A percentile compares a stretch with the other conserved stretches of the same genome.
Conservation (phyloP, 1,139 yeast genomes). For the Taiozyma sp. region DNA sequence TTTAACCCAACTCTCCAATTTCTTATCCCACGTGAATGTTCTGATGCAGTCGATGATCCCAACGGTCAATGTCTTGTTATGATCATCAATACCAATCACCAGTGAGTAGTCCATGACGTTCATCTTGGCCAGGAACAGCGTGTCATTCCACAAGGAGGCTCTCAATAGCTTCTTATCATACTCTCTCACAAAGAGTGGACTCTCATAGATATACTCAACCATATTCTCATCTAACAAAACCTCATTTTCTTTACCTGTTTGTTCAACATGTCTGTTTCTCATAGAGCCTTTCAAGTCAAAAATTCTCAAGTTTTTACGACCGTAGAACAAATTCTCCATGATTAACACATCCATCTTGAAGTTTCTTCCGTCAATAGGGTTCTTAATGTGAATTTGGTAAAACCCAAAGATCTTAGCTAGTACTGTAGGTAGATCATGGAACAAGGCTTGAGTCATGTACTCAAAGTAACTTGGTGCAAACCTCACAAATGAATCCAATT, state of each 20-base stretch:
- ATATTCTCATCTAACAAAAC: slow-evolving; percentile 94
- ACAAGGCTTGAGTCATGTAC: slow-evolving; percentile 92
- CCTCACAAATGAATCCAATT: slow-evolving; percentile 87
- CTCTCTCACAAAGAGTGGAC: slow-evolving; percentile 91
- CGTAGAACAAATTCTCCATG: slow-evolving; percentile 93
- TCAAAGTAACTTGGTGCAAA: slow-evolving; percentile 97
- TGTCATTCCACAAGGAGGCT: slow-evolving; percentile 93
- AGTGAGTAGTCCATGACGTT: slow-evolving; percentile 98
- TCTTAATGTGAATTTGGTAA: slow-evolving; percentile 86
- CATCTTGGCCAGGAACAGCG: slow-evolving; percentile 91
- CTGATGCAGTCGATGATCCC: slow-evolving; percentile 96
- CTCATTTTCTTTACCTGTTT: slow-evolving; percentile 93
- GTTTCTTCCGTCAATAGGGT: slow-evolving; percentile 67
- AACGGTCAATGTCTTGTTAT: slow-evolving; percentile 66
- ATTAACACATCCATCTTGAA: slow-evolving; percentile 88
- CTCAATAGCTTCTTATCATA: slow-evolving; percentile 82
- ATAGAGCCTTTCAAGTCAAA: slow-evolving; percentile 97
- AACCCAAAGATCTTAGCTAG: slow-evolving; percentile 94
- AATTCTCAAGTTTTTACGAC: slow-evolving; percentile 76
- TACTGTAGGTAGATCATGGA: slow-evolving; percentile 92
- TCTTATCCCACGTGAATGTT: slow-evolving; percentile 98
- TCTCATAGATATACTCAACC: slow-evolving; percentile 96
- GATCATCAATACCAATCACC: slow-evolving; percentile 83
- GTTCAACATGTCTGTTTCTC: slow-evolving; percentile 95
- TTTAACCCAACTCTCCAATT: slow-evolving; percentile 97